Evolutionary conservation across 108 stramenopile species (phyloP).

Genomic region (Epipyxis sp.): DNA sequence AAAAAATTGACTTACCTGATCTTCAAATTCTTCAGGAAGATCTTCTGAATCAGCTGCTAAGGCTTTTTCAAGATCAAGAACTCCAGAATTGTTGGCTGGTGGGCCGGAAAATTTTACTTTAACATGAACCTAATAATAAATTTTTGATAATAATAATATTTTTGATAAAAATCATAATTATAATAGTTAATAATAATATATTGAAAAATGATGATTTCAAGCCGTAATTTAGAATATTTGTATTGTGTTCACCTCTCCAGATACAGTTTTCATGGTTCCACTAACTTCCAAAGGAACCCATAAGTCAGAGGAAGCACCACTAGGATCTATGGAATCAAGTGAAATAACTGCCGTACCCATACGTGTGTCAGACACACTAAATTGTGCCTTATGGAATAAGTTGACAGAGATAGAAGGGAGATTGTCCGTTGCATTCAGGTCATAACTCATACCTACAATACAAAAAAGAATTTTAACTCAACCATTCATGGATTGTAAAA

Average conservation of each 20-base stretch:
- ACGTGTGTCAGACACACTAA: not conserved
- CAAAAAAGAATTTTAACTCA: not conserved
- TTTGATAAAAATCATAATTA: not conserved
- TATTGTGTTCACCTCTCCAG: conserved; percentile 26
- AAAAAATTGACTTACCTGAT: too few relatives aligned
- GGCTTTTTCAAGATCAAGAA: conserved; percentile 18
- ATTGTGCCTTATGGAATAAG: not conserved
- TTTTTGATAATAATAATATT: not conserved
- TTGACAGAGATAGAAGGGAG: not conserved
- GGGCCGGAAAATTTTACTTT: not conserved
- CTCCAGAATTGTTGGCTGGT: conserved; percentile 28
- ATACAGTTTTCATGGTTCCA: not conserved
- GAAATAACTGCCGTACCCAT: not conserved
- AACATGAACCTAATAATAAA: not conserved
- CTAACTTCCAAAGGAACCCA: not conserved
- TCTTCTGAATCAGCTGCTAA: too few relatives aligned
- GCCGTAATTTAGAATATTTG: not conserved
- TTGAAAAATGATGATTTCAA: not conserved
- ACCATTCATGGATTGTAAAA: not conserved
- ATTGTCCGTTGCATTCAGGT: conserved; percentile 18
- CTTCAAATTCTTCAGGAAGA: too few relatives aligned
- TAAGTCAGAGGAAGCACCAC: not conserved
- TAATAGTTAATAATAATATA: not conserved
- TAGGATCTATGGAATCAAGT: not conserved
- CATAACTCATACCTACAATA: conserved; percentile 13